phyloP scores from a whole-genome alignment of 305 asterid species.

The Fraxinus velutina region DNA sequence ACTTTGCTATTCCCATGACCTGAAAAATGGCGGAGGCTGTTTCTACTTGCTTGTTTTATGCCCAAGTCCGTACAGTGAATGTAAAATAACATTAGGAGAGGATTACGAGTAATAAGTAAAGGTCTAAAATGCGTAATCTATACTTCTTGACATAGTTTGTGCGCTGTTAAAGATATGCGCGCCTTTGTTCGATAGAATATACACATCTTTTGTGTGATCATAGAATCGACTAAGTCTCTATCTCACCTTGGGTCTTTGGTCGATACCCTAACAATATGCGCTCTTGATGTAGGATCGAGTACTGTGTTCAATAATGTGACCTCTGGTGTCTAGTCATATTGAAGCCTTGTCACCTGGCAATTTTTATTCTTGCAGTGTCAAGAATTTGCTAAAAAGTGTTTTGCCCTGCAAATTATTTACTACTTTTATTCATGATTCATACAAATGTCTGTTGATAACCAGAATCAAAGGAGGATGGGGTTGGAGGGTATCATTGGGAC shows the following conservation, averaged over 20 bases:
- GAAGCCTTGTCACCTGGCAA: not conserved
- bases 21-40: not conserved
- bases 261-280: not conserved
- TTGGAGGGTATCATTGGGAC: constrained; percentile 76
- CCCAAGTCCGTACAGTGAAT: not conserved
- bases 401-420: not conserved
- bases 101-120: not conserved
- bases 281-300: not conserved
- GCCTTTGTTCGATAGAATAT: too few species aligned
- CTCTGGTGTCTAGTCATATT: not conserved
- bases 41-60: not conserved
- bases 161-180: not conserved
- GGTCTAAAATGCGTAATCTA: not conserved
- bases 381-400: not conserved
- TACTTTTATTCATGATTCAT: not conserved
- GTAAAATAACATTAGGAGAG: not conserved
- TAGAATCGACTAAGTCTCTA: not conserved
- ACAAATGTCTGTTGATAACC: not conserved
- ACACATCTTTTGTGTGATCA: not conserved
- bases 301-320: not conserved
- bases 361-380: not conserved
- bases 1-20: not conserved
- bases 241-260: not conserved
- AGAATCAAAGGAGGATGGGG: constrained; percentile 76
- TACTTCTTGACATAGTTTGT: not conserved